Base-by-base conservation (phyloP, 2,329 filamentous ascomycete species). In the Xylariaceae sp. region DNA sequence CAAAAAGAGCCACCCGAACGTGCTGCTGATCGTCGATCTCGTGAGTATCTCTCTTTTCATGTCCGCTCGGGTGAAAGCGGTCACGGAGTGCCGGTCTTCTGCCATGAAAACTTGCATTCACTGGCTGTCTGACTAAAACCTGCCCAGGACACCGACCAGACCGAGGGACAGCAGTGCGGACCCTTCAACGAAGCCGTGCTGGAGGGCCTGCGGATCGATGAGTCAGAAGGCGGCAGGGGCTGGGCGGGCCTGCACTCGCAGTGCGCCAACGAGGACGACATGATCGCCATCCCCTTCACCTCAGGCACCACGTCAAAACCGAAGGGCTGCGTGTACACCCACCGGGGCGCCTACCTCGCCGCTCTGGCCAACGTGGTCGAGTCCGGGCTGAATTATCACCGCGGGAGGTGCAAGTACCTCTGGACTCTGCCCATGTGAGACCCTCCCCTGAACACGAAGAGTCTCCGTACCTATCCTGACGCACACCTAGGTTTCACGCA, bases 361-460 rank as follows among this genome's bases (percentile, higher is more conserved):
- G 70, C 87, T 0, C 53, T 95, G 45, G 89, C 68, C 9, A 96
- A 96, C 56, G 67, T 96, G 1, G 76, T 96, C 37, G 92, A 98
- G 57, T 87, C 84, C 1, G 85, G 85, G 0, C 67, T 98, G 27
- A 94, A 93, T 50, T 73, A 68, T 35, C 66, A 77, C 32, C 63
- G 61, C 10, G 80, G 78, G 5, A 68, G 83, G 23, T 89, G 83
- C 56, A 81, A 80, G 45, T 94, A 94, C 61, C 68, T 94, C 7
- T 94, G 88, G 88, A 95, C 84, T 3, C 64, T 96, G 18, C 90
- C 90, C 0, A 87, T 95, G 87, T 90, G 77, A 58, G 82, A 79
- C 24, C 10, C 17, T 9, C 12, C 5, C 12, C 8, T 14, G n/a
- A n/a, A n/a, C n/a, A n/a, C n/a, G n/a, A 11, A 17, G 11, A 30